These are phyloP conservation scores for Starmera stellimalicola DNA, from an alignment of 1,139 yeast genomes.

Conservation along the genomic window DNA sequence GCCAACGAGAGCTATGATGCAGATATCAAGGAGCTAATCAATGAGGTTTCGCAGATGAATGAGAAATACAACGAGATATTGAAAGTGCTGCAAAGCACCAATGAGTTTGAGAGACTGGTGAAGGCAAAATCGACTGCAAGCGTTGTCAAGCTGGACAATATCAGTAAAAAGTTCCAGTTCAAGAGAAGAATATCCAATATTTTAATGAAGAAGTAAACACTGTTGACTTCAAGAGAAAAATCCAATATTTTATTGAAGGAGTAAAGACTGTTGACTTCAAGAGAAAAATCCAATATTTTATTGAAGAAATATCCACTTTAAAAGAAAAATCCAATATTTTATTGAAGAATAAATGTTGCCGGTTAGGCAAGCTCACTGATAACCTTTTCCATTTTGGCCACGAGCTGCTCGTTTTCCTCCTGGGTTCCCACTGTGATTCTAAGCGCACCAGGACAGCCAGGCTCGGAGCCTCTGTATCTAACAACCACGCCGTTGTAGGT, in stretches of 20 bases:
- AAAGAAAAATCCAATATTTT: slow-evolving; percentile 3
- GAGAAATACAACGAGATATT: slow-evolving; percentile 12
- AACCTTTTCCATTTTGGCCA: slow-evolving; percentile 39
- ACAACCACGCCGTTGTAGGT: slow-evolving; percentile 69
- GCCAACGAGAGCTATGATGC: slow-evolving; percentile 10
- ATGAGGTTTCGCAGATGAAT: slow-evolving; percentile 14
- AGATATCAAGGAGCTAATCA: slow-evolving; percentile 11
- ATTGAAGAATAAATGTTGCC: neutral
- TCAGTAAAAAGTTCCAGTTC: slow-evolving; percentile 17
- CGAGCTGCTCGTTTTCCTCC: slow-evolving; percentile 54
- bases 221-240: slow-evolving; percentile 3
- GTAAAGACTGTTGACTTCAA: slow-evolving; percentile 1
- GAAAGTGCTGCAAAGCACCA: slow-evolving; percentile 3
- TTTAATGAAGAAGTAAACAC: neutral
- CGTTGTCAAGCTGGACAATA: slow-evolving; percentile 18
- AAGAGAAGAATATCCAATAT: slow-evolving; percentile 7
- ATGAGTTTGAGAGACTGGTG: neutral
- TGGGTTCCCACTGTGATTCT: slow-evolving; percentile 82
- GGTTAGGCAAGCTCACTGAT: slow-evolving; percentile 19
- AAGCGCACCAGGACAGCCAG: slow-evolving; percentile 80
- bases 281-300: neutral
- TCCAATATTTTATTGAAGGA: neutral
- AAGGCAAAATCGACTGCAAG: neutral
- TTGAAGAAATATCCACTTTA: neutral
- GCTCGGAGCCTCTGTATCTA: slow-evolving; percentile 83